Conservation (phyloP, 495 filamentous ascomycete genomes). For the Baudoinia panamericana region DNA sequence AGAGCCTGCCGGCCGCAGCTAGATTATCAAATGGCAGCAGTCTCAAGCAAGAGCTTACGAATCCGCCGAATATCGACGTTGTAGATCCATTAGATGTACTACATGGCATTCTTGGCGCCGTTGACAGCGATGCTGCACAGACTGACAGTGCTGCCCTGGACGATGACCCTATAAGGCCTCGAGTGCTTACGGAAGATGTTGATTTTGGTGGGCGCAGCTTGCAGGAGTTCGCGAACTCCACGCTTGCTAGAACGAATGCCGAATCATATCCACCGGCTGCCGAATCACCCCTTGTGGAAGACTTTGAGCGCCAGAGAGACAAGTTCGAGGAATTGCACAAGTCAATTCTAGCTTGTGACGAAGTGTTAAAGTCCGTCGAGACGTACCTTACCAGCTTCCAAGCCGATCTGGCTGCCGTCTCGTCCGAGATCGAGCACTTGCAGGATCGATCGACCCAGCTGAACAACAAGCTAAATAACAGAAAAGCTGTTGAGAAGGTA, state of each 20-base stretch:
- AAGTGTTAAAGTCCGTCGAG: conserved; percentile 86
- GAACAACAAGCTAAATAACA: conserved; percentile 78
- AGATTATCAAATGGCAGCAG: conserved; percentile 52
- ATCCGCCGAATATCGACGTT: conserved; percentile 38
- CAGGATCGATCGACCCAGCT: conserved; percentile 73
- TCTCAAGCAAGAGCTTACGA: conserved; percentile 43
- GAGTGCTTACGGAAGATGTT: conserved; percentile 46
- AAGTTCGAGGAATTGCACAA: conserved; percentile 86
- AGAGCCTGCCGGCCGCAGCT: conserved; percentile 51
- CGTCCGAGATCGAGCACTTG: conserved; percentile 84
- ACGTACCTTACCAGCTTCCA: conserved; percentile 83
- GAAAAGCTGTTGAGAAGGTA: conserved; percentile 75
- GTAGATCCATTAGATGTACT: conserved; percentile 61
- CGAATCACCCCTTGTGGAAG: conserved; percentile 49
- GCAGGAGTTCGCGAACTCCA: conserved; percentile 46
- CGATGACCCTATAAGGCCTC: conserved; percentile 29
- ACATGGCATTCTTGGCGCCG: conserved; percentile 51
- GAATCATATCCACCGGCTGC: conserved; percentile 26
- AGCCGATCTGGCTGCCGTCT: conserved; percentile 79
- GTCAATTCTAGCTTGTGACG: conserved; percentile 80
- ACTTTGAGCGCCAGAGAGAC: conserved; percentile 80
- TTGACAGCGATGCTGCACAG: conserved; percentile 20
- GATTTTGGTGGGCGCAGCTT: conserved; percentile 68
- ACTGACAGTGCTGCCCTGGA: conserved; percentile 19
- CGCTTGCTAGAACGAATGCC: conserved; percentile 29